Evolutionary conservation across 495 filamentous ascomycete genomes (phyloP), one percentile per base, ranked within the genome.

Genomic region (Ascobolus immersus): DNA sequence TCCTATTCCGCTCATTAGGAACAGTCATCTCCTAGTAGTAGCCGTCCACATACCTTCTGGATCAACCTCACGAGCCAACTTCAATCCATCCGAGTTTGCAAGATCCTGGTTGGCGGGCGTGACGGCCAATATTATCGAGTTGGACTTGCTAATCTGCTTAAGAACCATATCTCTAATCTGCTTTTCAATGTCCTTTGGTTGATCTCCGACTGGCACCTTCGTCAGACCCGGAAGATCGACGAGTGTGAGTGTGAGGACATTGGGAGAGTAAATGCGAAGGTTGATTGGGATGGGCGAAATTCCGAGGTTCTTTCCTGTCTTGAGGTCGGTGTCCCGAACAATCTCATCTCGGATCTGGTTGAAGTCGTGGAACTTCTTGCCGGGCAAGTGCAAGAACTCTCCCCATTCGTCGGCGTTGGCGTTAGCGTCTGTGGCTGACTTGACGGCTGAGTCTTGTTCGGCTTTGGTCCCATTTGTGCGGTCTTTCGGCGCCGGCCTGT

Each of bases 281-380:
- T 92, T 92, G 60, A 99, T 99, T 12, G 89, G 89, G 12, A 73
- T 70, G 18, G 89, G 78, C 34, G 81, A 92, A 54, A 99, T 94
- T 49, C 79, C 81, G n/a, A 75, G 75, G 58, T 94, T 94, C 39
- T 72, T 67, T 33, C 89, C 89, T 34, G 89, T 86, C 63, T 99
- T 99, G 37, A 69, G 66, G 41, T 94, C 89, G 32, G 89, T 99
- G 59, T 99, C 89, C 48, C 77, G 69, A 37, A 82, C 77, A 46
- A 99, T 94, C 60, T 99, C 89, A 25, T 99, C 89, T 39, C 89
- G 70, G 44, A 99, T 92, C 64, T 93, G 92, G 64, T 90, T 89
- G 62, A 99, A 99, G 55, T 99, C 89, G 60, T 69, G 69, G 64
- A 90, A 94, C 58, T 94, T 94, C 60, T 99, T 77, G 43, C 86